phyloP scores from a whole-genome alignment of 1,284 basidiomycete species.

The Leccinum idahoense region DNA sequence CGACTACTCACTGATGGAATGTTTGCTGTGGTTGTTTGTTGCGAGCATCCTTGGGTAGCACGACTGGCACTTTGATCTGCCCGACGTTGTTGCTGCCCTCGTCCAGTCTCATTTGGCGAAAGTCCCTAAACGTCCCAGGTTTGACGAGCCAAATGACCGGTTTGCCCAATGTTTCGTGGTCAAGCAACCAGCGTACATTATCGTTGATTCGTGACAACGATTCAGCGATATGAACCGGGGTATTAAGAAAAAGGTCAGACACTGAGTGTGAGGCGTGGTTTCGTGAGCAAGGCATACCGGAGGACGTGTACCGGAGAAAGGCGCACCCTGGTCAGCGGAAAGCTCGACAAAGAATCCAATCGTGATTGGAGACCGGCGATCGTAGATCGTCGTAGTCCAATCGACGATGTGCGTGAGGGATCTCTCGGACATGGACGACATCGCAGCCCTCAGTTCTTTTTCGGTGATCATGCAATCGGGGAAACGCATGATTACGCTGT shows the following conservation, averaged over 20 bases:
- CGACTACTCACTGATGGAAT: too few species aligned
- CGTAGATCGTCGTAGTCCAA: slow-evolving; percentile 19
- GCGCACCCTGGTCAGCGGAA: slow-evolving; percentile 3
- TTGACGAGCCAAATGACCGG: slow-evolving; percentile 17
- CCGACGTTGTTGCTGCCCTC: slow-evolving; percentile 8
- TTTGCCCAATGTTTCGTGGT: neutral
- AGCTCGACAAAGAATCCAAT: slow-evolving; percentile 22
- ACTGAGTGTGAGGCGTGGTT: neutral
- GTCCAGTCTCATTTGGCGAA: slow-evolving; percentile 17
- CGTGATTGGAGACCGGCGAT: slow-evolving; percentile 9
- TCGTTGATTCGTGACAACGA: slow-evolving; percentile 7
- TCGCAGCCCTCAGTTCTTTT: slow-evolving; percentile 8
- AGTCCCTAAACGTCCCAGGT: slow-evolving; percentile 19
- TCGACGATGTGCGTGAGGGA: slow-evolving; percentile 7
- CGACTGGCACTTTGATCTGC: neutral
- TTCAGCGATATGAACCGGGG: slow-evolving; percentile 4
- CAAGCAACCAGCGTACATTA: neutral
- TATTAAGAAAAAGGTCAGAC: neutral
- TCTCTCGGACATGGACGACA: slow-evolving; percentile 1
- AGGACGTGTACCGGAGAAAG: neutral
- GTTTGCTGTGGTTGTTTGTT: too few species aligned
- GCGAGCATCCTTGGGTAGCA: neutral
- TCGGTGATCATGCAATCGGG: slow-evolving; percentile 12
- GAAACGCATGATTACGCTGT: slow-evolving; percentile 13
- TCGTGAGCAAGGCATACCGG: neutral